Percentiles rank a stretch among this genome's conserved stretches.
Conservation (phyloP, 257 asterid species). For the Solanum arcanum region DNA sequence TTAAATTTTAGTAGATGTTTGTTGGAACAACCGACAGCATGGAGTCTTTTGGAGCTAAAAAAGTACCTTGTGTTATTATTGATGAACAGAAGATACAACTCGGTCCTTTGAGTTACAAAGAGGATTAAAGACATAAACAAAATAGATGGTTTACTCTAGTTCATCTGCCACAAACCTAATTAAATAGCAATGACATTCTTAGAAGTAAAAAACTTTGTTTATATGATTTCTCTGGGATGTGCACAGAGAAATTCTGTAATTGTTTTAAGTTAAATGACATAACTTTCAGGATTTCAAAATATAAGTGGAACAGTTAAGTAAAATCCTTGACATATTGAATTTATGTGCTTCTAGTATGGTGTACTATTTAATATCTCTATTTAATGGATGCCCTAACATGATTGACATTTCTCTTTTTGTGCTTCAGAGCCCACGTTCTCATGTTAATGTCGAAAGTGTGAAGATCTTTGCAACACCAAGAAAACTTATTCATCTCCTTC, state of each 20-base stretch:
- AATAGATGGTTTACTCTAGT: neutral
- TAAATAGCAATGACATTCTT: neutral
- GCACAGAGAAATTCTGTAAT: neutral
- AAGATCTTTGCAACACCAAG: slow-evolving; percentile 84
- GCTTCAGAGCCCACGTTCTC: slow-evolving; percentile 55
- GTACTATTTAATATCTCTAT: neutral
- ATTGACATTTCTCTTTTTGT: neutral
- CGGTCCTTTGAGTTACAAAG: neutral
- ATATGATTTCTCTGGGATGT: neutral
- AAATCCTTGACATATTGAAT: neutral
- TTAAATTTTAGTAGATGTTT: neutral
- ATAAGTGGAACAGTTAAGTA: neutral
- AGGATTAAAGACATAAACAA: neutral
- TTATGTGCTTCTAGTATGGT: neutral
- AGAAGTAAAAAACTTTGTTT: neutral
- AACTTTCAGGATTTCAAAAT: neutral
- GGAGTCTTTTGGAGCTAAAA: neutral
- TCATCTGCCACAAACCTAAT: neutral
- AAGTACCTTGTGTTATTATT: neutral
- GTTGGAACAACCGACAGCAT: neutral
- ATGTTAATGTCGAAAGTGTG: slow-evolving; percentile 42
- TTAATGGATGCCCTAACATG: neutral
- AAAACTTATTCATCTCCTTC: slow-evolving; percentile 72
- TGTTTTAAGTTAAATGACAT: neutral
- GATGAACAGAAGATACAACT: neutral